Base-by-base conservation (phyloP, 1,284 basidiomycete species). In the Cystobasidiaceae sp. region DNA sequence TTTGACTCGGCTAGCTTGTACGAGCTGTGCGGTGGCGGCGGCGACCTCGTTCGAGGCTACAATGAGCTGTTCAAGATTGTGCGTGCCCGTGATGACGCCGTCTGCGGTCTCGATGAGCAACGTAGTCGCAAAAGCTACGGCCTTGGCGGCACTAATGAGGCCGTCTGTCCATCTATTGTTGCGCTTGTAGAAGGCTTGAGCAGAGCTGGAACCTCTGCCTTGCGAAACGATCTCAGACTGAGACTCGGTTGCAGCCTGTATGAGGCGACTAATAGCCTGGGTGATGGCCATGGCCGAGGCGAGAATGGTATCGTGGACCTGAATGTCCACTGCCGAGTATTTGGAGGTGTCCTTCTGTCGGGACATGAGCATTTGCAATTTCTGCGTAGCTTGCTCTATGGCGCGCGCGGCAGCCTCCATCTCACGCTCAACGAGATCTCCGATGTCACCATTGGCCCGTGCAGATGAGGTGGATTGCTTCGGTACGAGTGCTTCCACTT, bases 161-260 rank as follows among this genome's bases (percentile, higher is more conserved):
- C 96, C 96, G 78, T 99, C 96, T 19, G 96, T 98, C 96, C 96
- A 99, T 68, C 96, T 85, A 79, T 98, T 97, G 85, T 99, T 97
- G 69, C 89, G 86, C 82, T 99, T 99, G 85, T 97, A 98, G 83
- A 99, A 99, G 75, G 97, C 94, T 78, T 96, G 92, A 62, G 75
- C 76, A 25, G 91, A 85, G 76, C 86, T 91, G 11, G 90, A 88
- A 4, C 94, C 94, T 77, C 86, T 89, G 69, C 96, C 96, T 78
- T 94, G 87, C 3, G 88, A 86, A 50, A 98, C 96, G 69, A 98
- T 99, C 79, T 99, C 96, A 76, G 97, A 86, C 78, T 99, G 96
- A 49, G 90, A 93, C 54, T 94, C 94, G 1, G 94, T 97, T 4
- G 96, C 93, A 4, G 94, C 93, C 75, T 89, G 85, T 75, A 99